Evolutionary conservation across 768 basidiomycete species (phyloP).

Genomic region (Podaxis carcinomalis): DNA sequence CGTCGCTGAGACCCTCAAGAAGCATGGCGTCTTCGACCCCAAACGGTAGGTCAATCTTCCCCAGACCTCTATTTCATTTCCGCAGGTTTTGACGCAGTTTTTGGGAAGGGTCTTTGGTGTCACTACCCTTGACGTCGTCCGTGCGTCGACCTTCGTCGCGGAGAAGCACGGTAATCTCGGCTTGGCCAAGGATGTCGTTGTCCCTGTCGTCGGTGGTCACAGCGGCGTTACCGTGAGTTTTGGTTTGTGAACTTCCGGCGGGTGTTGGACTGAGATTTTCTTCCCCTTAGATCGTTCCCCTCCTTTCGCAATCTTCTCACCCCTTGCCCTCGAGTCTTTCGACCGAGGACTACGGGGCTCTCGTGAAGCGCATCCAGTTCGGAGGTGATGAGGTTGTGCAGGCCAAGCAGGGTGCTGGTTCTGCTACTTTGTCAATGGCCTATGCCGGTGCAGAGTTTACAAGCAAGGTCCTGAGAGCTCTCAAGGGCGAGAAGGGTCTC

Average conservation of each 20-base stretch:
- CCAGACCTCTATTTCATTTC: neutral
- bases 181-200: constrained; percentile 56
- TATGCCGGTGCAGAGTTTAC: constrained; percentile 93
- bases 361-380: constrained; percentile 87
- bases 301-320: constrained; percentile 87
- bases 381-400: constrained; percentile 98
- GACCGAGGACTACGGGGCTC: constrained; percentile 45
- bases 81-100: neutral
- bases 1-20: constrained; percentile 93
- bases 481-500: constrained; percentile 86
- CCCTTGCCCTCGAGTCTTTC: constrained; percentile 59
- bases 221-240: constrained; percentile 78
- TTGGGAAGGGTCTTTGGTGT: constrained; percentile 85
- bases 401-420: constrained; percentile 93
- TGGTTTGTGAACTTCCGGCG: neutral
- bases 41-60: constrained; percentile 54
- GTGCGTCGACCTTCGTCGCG: constrained; percentile 93
- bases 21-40: constrained; percentile 85
- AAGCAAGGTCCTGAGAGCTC: constrained; percentile 72
- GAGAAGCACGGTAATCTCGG: constrained; percentile 66
- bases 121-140: constrained; percentile 95
- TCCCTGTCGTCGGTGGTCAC: constrained; percentile 95
- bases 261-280: neutral
- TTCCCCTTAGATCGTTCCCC: constrained; percentile 71
- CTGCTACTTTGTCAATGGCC: constrained; percentile 96